phyloP scores from a whole-genome alignment of 352 stramenopile species.

The Phytophthora megakarya region DNA sequence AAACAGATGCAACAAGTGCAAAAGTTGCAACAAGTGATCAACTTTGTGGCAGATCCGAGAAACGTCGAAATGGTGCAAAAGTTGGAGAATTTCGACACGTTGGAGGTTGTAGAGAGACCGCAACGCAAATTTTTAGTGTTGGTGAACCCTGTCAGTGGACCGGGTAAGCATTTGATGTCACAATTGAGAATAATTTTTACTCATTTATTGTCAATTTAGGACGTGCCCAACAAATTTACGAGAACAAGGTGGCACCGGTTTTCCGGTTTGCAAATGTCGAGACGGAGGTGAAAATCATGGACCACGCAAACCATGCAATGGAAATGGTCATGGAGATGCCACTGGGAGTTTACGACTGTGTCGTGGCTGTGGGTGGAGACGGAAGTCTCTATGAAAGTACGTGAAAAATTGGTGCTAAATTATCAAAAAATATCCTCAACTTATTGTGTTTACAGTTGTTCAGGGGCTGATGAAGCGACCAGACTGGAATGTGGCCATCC shows the following conservation, averaged over 20 bases:
- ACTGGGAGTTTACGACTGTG: slow-evolving; percentile 61
- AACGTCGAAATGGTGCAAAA: slow-evolving; percentile 28
- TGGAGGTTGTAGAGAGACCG: slow-evolving; percentile 26
- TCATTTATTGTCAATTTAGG: slow-evolving; percentile 13
- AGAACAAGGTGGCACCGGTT: slow-evolving; percentile 58
- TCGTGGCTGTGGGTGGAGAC: slow-evolving; percentile 74
- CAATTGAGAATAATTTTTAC: neutral
- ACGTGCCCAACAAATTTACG: slow-evolving; percentile 56
- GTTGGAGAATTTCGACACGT: slow-evolving; percentile 35
- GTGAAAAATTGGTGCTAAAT: slow-evolving; percentile 8
- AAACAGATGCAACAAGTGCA: slow-evolving; percentile 42
- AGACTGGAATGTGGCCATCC: slow-evolving; percentile 77
- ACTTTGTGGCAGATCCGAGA: slow-evolving; percentile 60
- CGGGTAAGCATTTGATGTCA: slow-evolving; percentile 23
- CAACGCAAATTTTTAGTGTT: slow-evolving; percentile 62
- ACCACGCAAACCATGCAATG: slow-evolving; percentile 52
- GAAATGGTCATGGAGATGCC: slow-evolving; percentile 58
- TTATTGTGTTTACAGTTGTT: slow-evolving; percentile 47
- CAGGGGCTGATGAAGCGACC: slow-evolving; percentile 73
- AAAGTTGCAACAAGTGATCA: slow-evolving; percentile 42
- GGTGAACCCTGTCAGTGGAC: slow-evolving; percentile 75
- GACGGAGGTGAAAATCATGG: slow-evolving; percentile 49
- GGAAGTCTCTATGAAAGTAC: slow-evolving; percentile 71
- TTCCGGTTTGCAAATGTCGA: slow-evolving; percentile 61
- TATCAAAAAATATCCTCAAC: neutral